Evolutionary conservation across 2,329 filamentous ascomycete species (phyloP), one percentile per base, ranked within the genome.

Genomic region (Lachnellula subtilissima): DNA sequence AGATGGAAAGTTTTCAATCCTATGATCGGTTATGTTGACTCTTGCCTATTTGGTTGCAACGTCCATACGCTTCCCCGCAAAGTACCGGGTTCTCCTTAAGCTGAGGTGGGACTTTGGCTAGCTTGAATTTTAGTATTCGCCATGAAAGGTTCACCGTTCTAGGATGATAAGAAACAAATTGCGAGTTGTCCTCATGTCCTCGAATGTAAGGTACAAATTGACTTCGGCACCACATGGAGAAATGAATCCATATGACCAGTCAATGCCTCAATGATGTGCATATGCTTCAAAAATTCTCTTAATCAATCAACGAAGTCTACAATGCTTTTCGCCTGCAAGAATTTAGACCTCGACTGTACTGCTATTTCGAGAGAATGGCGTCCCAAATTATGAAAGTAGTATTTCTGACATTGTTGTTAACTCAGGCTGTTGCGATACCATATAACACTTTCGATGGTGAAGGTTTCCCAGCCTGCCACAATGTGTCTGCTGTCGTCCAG

Each of bases 381-480:
- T 39, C 7, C n/a, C 14, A 14, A n/a, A 39, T 39, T 14, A n/a
- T 39, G 37, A 39, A 39, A 7, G 37, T 12, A 14, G 37, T 12
- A 39, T 11, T 39, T 15, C n/a, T 39, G 14, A 39, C 37, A 15
- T 17, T n/a, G 5, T 15, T 39, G 14, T 39, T 39, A 5, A 39
- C 37, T 39, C 37, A 39, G 37, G 32, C 35, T 28, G 25, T n/a
- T 22, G 52, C 51, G 23, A 23, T 37, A 14, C 51, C 52, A 14
- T 62, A 48, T 53, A 55, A 60, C 28, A 60, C 57, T n/a, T 62
- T 58, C 42, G 60, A 62, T 48, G 57, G 60, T 14, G 48, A 49
- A 5, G 60, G 60, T 19, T 62, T 58, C 32, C 57, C 60, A 19
- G 57, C 57, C 28, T 62, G 60, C 32, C 48, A 57, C 14, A 57